Conservation (phyloP, 305 asterid genomes). For the Fraxinus albicans region DNA sequence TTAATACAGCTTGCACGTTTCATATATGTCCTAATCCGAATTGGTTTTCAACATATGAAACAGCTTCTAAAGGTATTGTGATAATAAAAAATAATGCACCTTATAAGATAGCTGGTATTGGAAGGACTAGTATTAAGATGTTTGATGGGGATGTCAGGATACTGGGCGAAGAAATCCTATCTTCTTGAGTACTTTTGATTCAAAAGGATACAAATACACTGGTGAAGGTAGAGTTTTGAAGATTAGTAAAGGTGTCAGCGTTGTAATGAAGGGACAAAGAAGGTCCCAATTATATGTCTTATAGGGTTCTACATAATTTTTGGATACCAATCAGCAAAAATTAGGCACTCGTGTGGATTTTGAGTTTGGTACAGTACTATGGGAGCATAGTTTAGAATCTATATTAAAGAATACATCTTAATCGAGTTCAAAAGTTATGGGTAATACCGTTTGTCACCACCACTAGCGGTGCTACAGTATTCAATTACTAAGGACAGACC, state of each 20-base stretch:
- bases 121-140: not conserved
- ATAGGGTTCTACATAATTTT: not conserved
- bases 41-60: not conserved
- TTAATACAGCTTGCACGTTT: not conserved
- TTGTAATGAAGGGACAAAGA: not conserved
- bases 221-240: not conserved
- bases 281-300: not conserved
- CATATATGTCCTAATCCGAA: not conserved
- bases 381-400: not conserved
- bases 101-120: not conserved
- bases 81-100: no score
- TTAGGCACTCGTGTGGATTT: not conserved
- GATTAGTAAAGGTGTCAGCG: not conserved
- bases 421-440: not conserved
- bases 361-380: not conserved
- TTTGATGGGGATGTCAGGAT: not conserved
- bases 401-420: not conserved
- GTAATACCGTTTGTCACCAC: not conserved
- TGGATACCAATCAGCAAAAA: not conserved
- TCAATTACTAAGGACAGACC: not conserved
- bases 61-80: not conserved
- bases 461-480: not conserved
- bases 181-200: not conserved
- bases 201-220: not conserved
- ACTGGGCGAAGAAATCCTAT: not conserved